Evolutionary conservation across 2,329 filamentous ascomycete genomes (phyloP), one percentile per base, ranked within the genome.

Genomic region (Aspergillus neotritici): DNA sequence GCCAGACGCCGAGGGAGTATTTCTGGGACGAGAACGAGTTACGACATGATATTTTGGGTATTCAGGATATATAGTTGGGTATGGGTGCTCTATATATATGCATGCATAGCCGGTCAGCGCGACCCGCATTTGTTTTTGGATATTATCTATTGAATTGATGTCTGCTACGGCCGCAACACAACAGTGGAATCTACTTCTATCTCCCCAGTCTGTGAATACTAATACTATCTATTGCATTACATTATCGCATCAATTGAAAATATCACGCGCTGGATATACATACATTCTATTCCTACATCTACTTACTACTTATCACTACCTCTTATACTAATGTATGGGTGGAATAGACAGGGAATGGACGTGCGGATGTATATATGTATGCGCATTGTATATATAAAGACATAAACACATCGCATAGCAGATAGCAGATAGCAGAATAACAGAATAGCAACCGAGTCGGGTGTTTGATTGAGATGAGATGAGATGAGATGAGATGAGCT

Each of bases 1-100:
- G 46, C 21, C 36, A 36, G 5, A 40, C 41, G n/a, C 21, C 38
- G 8, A 34, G 46, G 14, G 46, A 41, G 7, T 53, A 53, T 40
- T 48, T 60, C 14, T 60, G 57, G 56, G 50, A 61, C 28, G 59
- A 63, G 40, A 52, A 55, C 21, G 53, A 54, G 35, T 54, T 63
- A 51, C 53, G 60, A 12, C 41, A 48, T 32, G 48, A 60, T 31
- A 60, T 61, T 15, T 37, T 61, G 2, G 47, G 40, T 4, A 12
- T 47, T 10, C 36, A 46, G 21, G 21, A 42, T 15, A 13, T 34
- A 16, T 15, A 34, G 33, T 34, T 4, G 5, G 17, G 17, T 3
- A 17, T 3, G 10, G 34, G 28, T 33, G 34, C 9, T 25, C 16
- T 43, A 30, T 29, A 31, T 37, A n/a, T n/a, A n/a, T n/a, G n/a